Base-by-base conservation (phyloP, 441 rosid genomes). In the California macrophylla region DNA sequence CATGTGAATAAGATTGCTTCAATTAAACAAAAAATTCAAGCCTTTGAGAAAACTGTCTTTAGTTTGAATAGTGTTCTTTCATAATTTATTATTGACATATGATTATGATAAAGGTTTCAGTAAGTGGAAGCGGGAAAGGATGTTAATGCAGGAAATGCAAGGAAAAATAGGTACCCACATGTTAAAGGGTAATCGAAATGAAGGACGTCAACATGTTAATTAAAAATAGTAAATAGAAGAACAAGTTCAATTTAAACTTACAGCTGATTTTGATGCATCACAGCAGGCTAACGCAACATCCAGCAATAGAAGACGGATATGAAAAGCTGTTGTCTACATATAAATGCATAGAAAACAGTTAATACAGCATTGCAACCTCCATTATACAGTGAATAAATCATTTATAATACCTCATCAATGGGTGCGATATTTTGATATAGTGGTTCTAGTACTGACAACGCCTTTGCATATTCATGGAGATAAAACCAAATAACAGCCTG, bases 401-500 rank as follows among this genome's bases (percentile, higher is more conserved):
- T 63, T 52, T 34, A 74, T 20, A 58, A 54, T 82, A 95, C 99
- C 97, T 95, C 97, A n/a, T 92, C 95, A 52, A 95, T 82, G 16
- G 92, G 93, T 71, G 77, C 83, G 13, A 95, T 92, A 73, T 90
- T 92, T 74, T 74, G 85, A 77, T 82, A 92, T 72, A 95, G 64
- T 47, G 99, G 96, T 79, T 85, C 89, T 69, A 92, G 77, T 82
- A 92, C 77, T 63, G 96, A 88, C 64, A 89, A 82, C 3, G 95
- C 89, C 82, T 88, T 92, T 16, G 81, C 67, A 79, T 86, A 88
- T 75, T 95, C 95, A 70, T 88, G 89, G 70, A 92, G 95, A 78
- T 92, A 97, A 79, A 89, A 92, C 97, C 97, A 92, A 60, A 86
- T 78, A 77, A 90, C 84, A 0, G 99, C 99, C 99, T 95, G 67